These are phyloP conservation scores for Trebouxia gelatinosa DNA, from an alignment of 163 green algal species.

Conservation along the genomic window DNA sequence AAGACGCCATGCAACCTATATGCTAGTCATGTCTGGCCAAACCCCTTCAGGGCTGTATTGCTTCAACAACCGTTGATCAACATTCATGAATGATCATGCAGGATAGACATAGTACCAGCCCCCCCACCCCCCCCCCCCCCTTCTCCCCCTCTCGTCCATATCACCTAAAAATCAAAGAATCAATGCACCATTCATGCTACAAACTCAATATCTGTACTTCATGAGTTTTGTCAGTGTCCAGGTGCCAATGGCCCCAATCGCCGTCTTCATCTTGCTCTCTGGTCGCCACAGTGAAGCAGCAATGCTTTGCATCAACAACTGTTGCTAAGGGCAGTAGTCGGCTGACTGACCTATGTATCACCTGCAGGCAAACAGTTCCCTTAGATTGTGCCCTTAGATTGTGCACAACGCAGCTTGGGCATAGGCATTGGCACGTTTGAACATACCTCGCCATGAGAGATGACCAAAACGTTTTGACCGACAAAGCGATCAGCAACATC, in stretches of 20 bases:
- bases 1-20: too few relatives aligned
- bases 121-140: too few relatives aligned
- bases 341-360: slow-evolving; percentile 38
- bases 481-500: slow-evolving; percentile 3
- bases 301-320: slow-evolving; percentile 46
- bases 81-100: background rate
- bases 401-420: too few relatives aligned
- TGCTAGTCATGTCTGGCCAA: too few relatives aligned
- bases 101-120: background rate
- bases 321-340: slow-evolving; percentile 28
- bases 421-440: too few relatives aligned
- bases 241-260: slow-evolving; percentile 17
- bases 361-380: slow-evolving; percentile 23
- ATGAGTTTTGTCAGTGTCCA: background rate
- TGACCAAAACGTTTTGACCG: slow-evolving; percentile 39
- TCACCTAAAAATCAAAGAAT: too few relatives aligned
- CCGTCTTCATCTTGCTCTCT: background rate
- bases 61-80: too few relatives aligned
- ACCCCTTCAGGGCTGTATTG: too few relatives aligned
- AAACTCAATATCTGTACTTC: background rate
- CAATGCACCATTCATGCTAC: too few relatives aligned
- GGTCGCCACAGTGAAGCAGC: slow-evolving; percentile 18
- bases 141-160: background rate
- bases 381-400: background rate
- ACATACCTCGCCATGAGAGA: slow-evolving; percentile 46